Conservation (phyloP, 1,139 yeast genomes). For the Spathaspora sp. region DNA sequence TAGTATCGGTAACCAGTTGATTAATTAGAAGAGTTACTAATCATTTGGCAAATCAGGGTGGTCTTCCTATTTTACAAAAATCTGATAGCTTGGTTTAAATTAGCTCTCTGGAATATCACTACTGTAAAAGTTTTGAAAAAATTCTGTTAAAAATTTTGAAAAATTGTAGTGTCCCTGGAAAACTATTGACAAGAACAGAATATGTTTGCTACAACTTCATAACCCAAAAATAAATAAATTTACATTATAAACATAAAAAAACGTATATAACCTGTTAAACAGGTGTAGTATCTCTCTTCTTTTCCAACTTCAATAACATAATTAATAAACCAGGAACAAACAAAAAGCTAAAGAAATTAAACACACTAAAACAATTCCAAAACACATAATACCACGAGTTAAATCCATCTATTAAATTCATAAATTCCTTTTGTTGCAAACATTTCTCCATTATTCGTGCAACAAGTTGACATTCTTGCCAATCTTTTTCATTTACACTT, state of each 20-base stretch:
- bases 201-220: not conserved
- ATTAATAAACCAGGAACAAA: conserved; percentile 19
- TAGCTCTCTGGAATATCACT: no score
- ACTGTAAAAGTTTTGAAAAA: no score
- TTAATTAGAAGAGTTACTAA: no score
- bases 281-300: not conserved
- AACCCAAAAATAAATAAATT: not conserved
- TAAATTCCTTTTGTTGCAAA: not conserved
- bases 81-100: no score
- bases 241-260: not conserved
- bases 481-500: not conserved
- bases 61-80: no score
- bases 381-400: not conserved
- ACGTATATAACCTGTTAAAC: not conserved
- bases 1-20: no score
- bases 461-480: not conserved
- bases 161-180: no score
- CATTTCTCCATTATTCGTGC: not conserved
- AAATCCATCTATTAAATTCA: conserved; percentile 1
- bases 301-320: conserved; percentile 3
- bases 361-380: conserved; percentile 21
- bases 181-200: no score
- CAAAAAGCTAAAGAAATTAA: conserved; percentile 25
- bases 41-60: no score
- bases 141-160: no score